Evolutionary conservation across 208 protist species (phyloP), one percentile per base, ranked within the genome.

Genomic region (Kentomonas sorsogonicus): DNA sequence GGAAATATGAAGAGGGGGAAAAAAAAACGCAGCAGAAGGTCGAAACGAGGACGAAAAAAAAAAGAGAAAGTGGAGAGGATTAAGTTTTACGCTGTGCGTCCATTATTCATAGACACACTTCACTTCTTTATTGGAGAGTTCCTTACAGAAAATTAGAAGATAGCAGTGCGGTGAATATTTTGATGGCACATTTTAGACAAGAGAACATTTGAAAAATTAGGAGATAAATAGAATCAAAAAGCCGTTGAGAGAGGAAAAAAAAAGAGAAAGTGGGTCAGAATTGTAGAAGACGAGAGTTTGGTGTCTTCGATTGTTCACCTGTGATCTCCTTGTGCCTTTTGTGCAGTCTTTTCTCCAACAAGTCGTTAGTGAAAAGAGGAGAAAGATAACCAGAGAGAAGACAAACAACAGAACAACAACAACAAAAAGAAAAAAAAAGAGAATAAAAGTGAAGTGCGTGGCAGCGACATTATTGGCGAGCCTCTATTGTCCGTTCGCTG

Each of bases 371-470:
- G 10, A 60, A 39, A 13, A 33, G 36, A 60, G 40, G 20, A 50
- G 10, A 52, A 44, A 53, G 20, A 40, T 26, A 59, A 34, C 26
- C 41, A 45, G 2, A 44, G 25, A 41, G 20, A 30, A 33, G 22
- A 31, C 15, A 57, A 45, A 18, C 13, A 44, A 45, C 3, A 15
- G 11, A 36, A 20, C 9, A 40, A 56, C 10, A 56, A 36, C 10
- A 31, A 29, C 3, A 43, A 43, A 56, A 56, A 56, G 5, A 56
- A 25, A 16, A 20, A 38, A 38, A 6, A 56, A 56, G 18, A 16
- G 27, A 36, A 40, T 3, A 53, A 38, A 34, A 53, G 29, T 16
- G 18, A 30, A 18, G 16, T 53, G 18, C 10, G 10, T 20, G n/a
- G 11, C 33, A 36, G 11, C 7, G 5, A 36, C 5, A 36, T 11